Conservation (phyloP, 179 eudicot genomes). For the Corrigiola litoralis region DNA sequence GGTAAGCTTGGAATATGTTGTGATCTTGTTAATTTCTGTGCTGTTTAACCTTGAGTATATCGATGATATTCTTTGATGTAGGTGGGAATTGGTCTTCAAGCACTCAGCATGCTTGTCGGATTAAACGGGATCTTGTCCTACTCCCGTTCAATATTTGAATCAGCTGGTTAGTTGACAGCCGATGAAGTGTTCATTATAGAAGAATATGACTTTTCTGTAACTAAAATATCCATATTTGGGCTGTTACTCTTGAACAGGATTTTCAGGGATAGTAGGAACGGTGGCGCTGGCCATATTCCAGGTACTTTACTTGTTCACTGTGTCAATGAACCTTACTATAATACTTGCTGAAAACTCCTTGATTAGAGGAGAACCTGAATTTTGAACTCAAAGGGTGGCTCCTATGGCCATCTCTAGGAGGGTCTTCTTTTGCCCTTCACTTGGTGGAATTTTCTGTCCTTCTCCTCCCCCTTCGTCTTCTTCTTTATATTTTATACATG, state of each 20-base stretch:
- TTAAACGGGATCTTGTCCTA: conserved; percentile 24
- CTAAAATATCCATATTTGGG: background rate
- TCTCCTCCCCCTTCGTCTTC: too few relatives aligned
- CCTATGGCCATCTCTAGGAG: too few relatives aligned
- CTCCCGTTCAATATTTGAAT: conserved; percentile 31
- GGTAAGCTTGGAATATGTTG: conserved; percentile 28
- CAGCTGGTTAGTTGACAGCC: conserved; percentile 33
- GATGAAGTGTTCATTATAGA: too few relatives aligned
- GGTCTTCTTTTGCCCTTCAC: too few relatives aligned
- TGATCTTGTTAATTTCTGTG: background rate
- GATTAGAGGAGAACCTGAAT: too few relatives aligned
- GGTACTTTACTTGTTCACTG: conserved; percentile 26
- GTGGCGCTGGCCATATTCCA: conserved; percentile 20
- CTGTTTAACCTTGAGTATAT: too few relatives aligned
- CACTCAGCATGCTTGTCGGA: conserved; percentile 21
- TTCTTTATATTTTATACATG: too few relatives aligned
- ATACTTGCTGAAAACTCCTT: too few relatives aligned
- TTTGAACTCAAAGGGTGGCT: too few relatives aligned
- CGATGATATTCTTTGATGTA: background rate
- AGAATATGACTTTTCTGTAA: background rate
- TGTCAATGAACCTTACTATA: too few relatives aligned
- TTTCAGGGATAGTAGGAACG: conserved; percentile 28
- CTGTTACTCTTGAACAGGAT: conserved; percentile 18
- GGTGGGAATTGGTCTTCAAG: conserved; percentile 32
- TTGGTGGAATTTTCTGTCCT: too few relatives aligned